A percentile compares a stretch with the other conserved stretches of the same genome.
Evolutionary conservation across 2,329 filamentous ascomycete species (phyloP).

Genomic region (Alternaria angustiovoidea): DNA sequence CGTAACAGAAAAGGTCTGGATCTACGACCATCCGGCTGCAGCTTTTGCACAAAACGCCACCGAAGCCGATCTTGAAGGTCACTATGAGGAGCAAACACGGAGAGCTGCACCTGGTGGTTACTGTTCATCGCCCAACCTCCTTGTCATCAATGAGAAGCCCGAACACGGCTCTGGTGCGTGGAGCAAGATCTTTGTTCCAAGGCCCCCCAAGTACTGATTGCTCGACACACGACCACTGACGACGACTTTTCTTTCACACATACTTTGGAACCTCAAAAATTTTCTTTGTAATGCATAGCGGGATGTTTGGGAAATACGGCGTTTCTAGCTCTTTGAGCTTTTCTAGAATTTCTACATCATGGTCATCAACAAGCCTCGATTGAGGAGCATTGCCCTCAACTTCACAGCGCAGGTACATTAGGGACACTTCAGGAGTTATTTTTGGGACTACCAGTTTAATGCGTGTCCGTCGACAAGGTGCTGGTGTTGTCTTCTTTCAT

Average conservation of each 20-base stretch:
- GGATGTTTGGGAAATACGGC: conserved; percentile 4
- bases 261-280: conserved; percentile 17
- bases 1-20: conserved; percentile 63
- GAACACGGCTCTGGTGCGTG: conserved; percentile 44
- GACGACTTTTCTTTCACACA: conserved; percentile 13
- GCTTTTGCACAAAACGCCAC: conserved; percentile 38
- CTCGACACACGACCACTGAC: conserved; percentile 1
- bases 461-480: background rate
- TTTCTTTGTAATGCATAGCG: conserved; percentile 20
- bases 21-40: conserved; percentile 45
- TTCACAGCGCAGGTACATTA: conserved; percentile 2
- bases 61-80: conserved; percentile 35
- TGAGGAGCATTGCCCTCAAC: background rate
- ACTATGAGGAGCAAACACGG: conserved; percentile 51
- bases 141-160: conserved; percentile 54
- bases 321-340: conserved; percentile 6
- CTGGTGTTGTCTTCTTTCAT: conserved; percentile 1
- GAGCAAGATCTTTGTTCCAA: conserved; percentile 41
- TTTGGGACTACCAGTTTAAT: conserved; percentile 2
- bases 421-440: background rate
- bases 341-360: background rate
- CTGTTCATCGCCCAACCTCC: conserved; percentile 64
- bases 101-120: conserved; percentile 62
- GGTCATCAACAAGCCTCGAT: background rate
- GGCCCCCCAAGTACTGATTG: conserved; percentile 24